phyloP scores from a whole-genome alignment of 352 stramenopile genomes.

The Phytopythium mirpurense region DNA sequence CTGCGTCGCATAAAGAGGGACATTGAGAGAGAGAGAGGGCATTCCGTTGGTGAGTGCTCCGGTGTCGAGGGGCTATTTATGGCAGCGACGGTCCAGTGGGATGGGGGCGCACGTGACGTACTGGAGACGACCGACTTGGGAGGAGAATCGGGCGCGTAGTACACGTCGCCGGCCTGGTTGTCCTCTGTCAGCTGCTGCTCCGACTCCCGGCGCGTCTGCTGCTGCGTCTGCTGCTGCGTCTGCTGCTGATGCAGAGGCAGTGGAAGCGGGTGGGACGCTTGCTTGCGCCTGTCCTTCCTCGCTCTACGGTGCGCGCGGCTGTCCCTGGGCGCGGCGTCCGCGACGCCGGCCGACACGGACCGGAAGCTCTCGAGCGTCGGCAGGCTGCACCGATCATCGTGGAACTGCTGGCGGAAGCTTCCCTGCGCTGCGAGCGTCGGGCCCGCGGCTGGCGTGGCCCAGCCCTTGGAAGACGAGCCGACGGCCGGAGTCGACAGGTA shows the following conservation, averaged over 20 bases:
- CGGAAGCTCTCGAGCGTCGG: constrained; percentile 42
- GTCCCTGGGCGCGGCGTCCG: constrained; percentile 1
- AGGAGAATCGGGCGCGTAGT: constrained; percentile 28
- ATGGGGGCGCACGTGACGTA: constrained; percentile 6
- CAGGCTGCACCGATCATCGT: constrained; percentile 50
- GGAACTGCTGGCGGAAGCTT: constrained; percentile 41
- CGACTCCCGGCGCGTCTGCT: background rate
- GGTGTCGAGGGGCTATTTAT: no score
- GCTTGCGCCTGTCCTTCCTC: constrained; percentile 7
- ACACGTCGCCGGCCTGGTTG: constrained; percentile 15
- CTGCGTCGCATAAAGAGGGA: background rate
- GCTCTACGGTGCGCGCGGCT: constrained; percentile 1
- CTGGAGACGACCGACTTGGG: constrained; percentile 7
- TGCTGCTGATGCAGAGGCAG: constrained; percentile 4
- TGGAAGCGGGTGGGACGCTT: background rate
- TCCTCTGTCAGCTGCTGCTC: background rate
- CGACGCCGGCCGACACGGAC: constrained; percentile 4
- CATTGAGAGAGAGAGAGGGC: background rate
- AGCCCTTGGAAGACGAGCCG: constrained; percentile 4
- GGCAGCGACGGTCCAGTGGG: no score
- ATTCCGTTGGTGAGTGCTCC: no score
- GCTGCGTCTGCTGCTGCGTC: background rate
- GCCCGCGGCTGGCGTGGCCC: constrained; percentile 9
- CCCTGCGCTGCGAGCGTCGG: constrained; percentile 27
- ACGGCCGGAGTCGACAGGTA: constrained; percentile 23